Conservation (phyloP, 805 yeast species). For the Lachancea lanzarotensis region DNA sequence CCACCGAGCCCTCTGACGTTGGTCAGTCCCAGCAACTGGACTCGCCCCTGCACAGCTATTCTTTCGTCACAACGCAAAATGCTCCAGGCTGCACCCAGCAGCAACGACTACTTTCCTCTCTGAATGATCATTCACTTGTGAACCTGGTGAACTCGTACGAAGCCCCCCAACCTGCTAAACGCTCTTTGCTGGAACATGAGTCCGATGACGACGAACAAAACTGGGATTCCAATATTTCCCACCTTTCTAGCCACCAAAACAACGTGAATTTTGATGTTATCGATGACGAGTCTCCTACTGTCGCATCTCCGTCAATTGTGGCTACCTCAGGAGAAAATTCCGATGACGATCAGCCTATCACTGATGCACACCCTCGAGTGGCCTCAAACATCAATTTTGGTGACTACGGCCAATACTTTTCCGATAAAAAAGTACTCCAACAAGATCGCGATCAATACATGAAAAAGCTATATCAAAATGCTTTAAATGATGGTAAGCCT, state of each 20-base stretch:
- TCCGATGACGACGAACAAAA: not conserved
- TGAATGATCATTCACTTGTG: constrained; percentile 8
- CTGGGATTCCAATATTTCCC: not conserved
- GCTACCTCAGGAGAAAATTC: not conserved
- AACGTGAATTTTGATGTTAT: not conserved
- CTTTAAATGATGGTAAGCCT: constrained; percentile 8
- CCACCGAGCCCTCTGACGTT: not conserved
- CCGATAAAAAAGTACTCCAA: constrained; percentile 21
- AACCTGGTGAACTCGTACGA: constrained; percentile 6
- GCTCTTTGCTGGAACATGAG: not conserved
- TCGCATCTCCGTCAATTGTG: not conserved
- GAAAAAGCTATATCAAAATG: constrained; percentile 16
- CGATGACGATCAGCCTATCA: not conserved
- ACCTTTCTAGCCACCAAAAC: not conserved
- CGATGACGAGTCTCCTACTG: not conserved
- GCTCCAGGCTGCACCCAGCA: constrained; percentile 1
- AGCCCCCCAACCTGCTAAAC: not conserved
- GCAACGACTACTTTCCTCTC: constrained; percentile 7
- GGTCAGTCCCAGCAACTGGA: constrained; percentile 1
- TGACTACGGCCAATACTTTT: constrained; percentile 19
- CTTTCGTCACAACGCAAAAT: not conserved
- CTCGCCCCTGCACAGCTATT: constrained; percentile 3
- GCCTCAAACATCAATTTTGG: constrained; percentile 4
- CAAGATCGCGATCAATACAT: constrained; percentile 19
- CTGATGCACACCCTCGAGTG: not conserved